phyloP scores from a whole-genome alignment of 345 rosid species.

The Brassica rapa region DNA sequence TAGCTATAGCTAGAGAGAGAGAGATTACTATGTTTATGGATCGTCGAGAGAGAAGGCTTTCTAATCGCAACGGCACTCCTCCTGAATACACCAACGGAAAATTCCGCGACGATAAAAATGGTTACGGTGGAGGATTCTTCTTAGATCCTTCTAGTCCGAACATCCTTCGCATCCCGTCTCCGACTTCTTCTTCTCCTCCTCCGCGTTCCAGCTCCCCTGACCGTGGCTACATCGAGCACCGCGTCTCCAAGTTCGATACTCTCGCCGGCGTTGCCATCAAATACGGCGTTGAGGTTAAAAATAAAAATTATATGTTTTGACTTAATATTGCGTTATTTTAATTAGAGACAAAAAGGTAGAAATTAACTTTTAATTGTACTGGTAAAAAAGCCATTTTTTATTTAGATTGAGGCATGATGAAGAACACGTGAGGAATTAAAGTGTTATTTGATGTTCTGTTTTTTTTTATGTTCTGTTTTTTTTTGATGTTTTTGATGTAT shows the following conservation, averaged over 20 bases:
- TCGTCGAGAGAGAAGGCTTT: slow-evolving; percentile 46
- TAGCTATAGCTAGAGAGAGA: too few relatives aligned
- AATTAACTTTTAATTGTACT: neutral
- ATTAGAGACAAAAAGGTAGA: slow-evolving; percentile 8
- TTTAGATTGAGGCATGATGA: slow-evolving; percentile 3
- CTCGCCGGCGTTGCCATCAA: slow-evolving; percentile 93
- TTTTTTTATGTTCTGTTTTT: too few relatives aligned
- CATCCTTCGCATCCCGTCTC: slow-evolving; percentile 39
- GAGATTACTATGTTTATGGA: slow-evolving; percentile 52
- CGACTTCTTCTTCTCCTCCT: slow-evolving; percentile 44
- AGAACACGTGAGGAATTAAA: slow-evolving; percentile 7
- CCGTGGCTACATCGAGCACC: slow-evolving; percentile 59
- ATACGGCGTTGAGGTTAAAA: slow-evolving; percentile 80
- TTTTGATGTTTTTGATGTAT: too few relatives aligned
- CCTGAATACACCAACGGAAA: slow-evolving; percentile 36
- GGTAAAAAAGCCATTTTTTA: neutral
- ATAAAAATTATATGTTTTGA: slow-evolving; percentile 2
- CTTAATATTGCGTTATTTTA: neutral
- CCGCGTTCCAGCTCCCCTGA: slow-evolving; percentile 38
- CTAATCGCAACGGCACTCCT: slow-evolving; percentile 30
- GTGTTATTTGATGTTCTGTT: neutral
- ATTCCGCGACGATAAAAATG: slow-evolving; percentile 40
- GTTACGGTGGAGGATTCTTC: slow-evolving; percentile 15
- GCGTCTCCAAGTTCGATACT: slow-evolving; percentile 75
- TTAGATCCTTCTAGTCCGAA: slow-evolving; percentile 39